Evolutionary conservation across 345 rosid genomes (phyloP).

Genomic region (Clarkia xantiana): DNA sequence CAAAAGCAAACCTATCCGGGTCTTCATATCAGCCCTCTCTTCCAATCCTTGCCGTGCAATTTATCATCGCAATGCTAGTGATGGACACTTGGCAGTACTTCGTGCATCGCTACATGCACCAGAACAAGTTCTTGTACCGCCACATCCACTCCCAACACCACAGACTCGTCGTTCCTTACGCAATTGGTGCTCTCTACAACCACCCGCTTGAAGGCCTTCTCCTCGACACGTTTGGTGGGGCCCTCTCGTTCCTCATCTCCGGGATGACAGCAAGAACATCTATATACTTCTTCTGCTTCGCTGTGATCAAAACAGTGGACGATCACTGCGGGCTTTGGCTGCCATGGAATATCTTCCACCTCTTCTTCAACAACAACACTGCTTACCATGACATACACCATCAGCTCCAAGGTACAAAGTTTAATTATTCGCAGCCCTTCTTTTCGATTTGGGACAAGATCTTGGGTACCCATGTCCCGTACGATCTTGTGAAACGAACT

Average conservation of each 20-base stretch:
- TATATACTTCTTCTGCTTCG: slow-evolving; percentile 53
- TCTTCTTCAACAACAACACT: slow-evolving; percentile 42
- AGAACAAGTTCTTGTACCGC: slow-evolving; percentile 54
- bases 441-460: slow-evolving; percentile 64
- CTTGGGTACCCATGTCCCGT: slow-evolving; percentile 57
- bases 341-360: slow-evolving; percentile 56
- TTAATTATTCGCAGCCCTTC: slow-evolving; percentile 70
- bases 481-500: slow-evolving; percentile 31
- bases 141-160: slow-evolving; percentile 64
- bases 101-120: slow-evolving; percentile 61
- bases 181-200: slow-evolving; percentile 59
- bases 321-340: slow-evolving; percentile 66
- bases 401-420: slow-evolving; percentile 55
- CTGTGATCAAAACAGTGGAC: slow-evolving; percentile 47
- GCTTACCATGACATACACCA: slow-evolving; percentile 68
- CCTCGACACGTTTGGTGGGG: slow-evolving; percentile 61
- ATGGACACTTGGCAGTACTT: slow-evolving; percentile 70
- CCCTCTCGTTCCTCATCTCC: slow-evolving; percentile 47
- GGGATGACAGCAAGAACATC: slow-evolving; percentile 68
- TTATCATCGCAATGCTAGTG: slow-evolving; percentile 42
- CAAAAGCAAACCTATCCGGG: slow-evolving; percentile 28
- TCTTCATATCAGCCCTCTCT: slow-evolving; percentile 32
- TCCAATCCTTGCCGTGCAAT: slow-evolving; percentile 31
- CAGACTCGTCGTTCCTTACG: slow-evolving; percentile 51
- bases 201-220: slow-evolving; percentile 60